These are phyloP conservation scores for Malassezia japonica DNA, from an alignment of 1,284 basidiomycete genomes.

Conservation along the genomic window DNA sequence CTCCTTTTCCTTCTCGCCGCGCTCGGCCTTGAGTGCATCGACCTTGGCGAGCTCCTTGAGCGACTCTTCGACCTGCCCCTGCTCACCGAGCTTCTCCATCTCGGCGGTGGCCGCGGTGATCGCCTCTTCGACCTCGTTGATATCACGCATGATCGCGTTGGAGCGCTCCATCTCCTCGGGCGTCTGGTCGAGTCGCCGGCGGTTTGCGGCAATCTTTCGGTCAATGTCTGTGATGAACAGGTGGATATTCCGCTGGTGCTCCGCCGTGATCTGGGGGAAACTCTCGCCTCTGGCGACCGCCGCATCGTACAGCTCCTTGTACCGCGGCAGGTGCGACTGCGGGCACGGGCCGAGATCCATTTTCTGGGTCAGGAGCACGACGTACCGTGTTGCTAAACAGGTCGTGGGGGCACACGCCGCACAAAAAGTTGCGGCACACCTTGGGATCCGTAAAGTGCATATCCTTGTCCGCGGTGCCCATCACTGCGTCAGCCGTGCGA, in stretches of 20 bases:
- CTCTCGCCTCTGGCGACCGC: constrained; percentile 59
- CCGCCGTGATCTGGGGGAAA: constrained; percentile 41
- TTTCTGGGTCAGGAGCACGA: constrained; percentile 60
- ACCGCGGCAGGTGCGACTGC: constrained; percentile 85
- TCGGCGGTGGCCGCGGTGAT: constrained; percentile 97
- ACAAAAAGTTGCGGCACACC: constrained; percentile 97
- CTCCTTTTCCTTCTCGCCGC: constrained; percentile 91
- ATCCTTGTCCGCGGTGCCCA: constrained; percentile 51
- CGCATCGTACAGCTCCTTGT: constrained; percentile 80
- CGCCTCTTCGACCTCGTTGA: constrained; percentile 95
- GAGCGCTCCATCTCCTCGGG: constrained; percentile 99
- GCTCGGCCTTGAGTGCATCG: constrained; percentile 91
- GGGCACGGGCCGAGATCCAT: constrained; percentile 98
- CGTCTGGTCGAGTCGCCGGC: constrained; percentile 92
- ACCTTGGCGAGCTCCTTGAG: constrained; percentile 95
- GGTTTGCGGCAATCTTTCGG: constrained; percentile 82
- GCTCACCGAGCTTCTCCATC: constrained; percentile 91
- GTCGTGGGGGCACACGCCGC: constrained; percentile 92
- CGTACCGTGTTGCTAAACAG: constrained; percentile 95
- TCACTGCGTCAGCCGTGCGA: constrained; percentile 20
- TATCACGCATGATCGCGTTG: constrained; percentile 96
- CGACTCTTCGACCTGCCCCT: constrained; percentile 95
- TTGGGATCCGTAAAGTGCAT: constrained; percentile 92
- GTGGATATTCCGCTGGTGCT: constrained; percentile 85
- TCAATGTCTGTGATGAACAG: constrained; percentile 97